phyloP scores from a whole-genome alignment of 2,329 filamentous ascomycete species.

The Fusarium tricinctum region DNA sequence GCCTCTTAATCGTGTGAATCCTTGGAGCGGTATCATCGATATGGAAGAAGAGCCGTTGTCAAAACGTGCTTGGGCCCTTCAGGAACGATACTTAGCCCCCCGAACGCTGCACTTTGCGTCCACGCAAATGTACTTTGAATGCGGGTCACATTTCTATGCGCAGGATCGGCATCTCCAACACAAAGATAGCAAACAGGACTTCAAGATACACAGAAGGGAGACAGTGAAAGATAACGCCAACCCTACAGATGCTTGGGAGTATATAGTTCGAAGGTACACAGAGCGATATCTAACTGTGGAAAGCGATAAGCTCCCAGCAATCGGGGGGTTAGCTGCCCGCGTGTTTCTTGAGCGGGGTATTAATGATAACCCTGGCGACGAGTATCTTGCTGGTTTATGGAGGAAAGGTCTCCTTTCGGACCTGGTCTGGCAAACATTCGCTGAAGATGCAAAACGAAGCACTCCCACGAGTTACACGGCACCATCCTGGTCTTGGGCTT shows the following conservation, averaged over 20 bases:
- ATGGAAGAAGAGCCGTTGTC: neutral
- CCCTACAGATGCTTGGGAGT: fast-evolving
- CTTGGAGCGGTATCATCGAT: fast-evolving
- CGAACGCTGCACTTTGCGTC: neutral
- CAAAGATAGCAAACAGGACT: fast-evolving
- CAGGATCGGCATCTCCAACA: neutral
- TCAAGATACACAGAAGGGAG: neutral
- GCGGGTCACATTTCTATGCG: fast-evolving
- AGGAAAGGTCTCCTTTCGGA: fast-evolving
- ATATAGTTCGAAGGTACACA: neutral
- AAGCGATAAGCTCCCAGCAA: neutral
- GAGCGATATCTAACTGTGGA: neutral
- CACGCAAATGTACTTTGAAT: neutral
- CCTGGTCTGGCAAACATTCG: fast-evolving
- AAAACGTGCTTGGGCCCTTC: neutral
- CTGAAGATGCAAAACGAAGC: neutral
- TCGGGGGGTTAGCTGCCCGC: neutral
- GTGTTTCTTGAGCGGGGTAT: fast-evolving
- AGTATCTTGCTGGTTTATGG: neutral
- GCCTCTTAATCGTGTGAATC: neutral
- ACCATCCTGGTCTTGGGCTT: conserved; percentile 4
- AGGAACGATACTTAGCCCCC: neutral
- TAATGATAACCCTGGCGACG: fast-evolving
- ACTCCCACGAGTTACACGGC: neutral
- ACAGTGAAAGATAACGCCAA: neutral